These are phyloP conservation scores for Licmophora abbreviata DNA, from an alignment of 108 stramenopile species.

Conservation along the genomic window DNA sequence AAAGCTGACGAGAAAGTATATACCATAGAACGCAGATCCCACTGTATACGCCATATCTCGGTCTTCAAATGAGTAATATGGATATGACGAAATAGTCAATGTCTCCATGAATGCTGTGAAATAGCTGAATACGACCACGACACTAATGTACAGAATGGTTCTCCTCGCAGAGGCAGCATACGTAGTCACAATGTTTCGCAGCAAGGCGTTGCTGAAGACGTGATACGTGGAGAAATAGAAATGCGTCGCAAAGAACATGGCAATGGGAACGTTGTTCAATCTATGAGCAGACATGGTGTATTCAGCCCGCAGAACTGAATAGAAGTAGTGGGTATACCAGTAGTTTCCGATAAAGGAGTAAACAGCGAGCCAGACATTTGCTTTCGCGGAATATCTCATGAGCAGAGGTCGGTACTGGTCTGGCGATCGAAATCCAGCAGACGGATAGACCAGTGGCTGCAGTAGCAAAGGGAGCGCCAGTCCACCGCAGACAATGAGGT, in stretches of 20 bases:
- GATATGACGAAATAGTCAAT: slow-evolving; percentile 90
- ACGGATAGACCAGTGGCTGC: slow-evolving; percentile 75
- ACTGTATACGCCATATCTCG: slow-evolving; percentile 22
- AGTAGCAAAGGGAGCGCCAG: slow-evolving; percentile 75
- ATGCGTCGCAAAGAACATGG: slow-evolving; percentile 91
- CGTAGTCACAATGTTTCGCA: slow-evolving; percentile 66
- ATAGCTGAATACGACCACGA: slow-evolving; percentile 54
- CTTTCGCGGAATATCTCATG: slow-evolving; percentile 83
- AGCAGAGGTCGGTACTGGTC: slow-evolving; percentile 56
- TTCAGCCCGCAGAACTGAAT: slow-evolving; percentile 87
- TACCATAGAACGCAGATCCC: slow-evolving; percentile 88
- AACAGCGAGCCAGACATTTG: slow-evolving; percentile 84
- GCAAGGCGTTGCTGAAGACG: slow-evolving; percentile 81
- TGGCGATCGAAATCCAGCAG: slow-evolving; percentile 45
- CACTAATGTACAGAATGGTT: slow-evolving; percentile 46
- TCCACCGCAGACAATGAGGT: slow-evolving; percentile 62
- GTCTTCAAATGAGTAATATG: slow-evolving; percentile 94
- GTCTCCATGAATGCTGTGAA: slow-evolving; percentile 98
- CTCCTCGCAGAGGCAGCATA: slow-evolving; percentile 35
- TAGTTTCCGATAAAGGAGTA: slow-evolving; percentile 98
- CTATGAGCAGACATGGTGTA: slow-evolving; percentile 93
- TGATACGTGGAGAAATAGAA: slow-evolving; percentile 97
- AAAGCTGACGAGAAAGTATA: slow-evolving; percentile 96
- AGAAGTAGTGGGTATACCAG: slow-evolving; percentile 96
- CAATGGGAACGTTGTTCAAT: slow-evolving; percentile 95